These are phyloP conservation scores for Diaporthe humulicola DNA, from an alignment of 2,329 filamentous ascomycete genomes.

Conservation along the genomic window DNA sequence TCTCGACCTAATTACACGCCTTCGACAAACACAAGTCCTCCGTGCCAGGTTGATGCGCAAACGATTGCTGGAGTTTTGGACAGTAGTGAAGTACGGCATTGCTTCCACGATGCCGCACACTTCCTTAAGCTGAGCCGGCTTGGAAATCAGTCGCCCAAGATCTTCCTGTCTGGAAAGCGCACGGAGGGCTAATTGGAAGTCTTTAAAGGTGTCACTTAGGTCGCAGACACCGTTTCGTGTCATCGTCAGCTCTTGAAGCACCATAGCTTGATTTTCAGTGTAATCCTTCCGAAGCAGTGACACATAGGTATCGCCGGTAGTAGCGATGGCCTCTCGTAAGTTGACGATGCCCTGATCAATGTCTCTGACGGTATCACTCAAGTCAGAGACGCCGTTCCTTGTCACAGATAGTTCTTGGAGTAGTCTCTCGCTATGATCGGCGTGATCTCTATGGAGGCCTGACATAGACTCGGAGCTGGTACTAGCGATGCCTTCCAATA, in stretches of 20 bases:
- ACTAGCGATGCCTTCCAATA: not conserved
- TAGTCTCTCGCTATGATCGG: not conserved
- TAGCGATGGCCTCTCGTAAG: not conserved
- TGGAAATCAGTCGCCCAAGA: slow-evolving; percentile 11
- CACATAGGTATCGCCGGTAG: not conserved
- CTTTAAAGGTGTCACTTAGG: not conserved
- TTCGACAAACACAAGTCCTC: slow-evolving; percentile 13
- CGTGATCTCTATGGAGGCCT: not conserved
- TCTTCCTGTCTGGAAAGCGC: not conserved
- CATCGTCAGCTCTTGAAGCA: not conserved
- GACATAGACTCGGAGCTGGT: not conserved
- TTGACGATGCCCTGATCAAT: not conserved
- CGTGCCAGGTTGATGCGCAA: not conserved
- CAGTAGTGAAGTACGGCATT: not conserved
- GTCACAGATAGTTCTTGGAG: not conserved
- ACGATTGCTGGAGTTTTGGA: not conserved
- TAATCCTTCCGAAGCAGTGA: not conserved
- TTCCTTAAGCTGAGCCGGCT: slow-evolving; percentile 5
- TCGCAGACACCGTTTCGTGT: not conserved
- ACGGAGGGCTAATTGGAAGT: not conserved
- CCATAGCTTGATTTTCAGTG: not conserved
- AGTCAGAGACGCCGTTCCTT: not conserved
- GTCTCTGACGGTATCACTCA: not conserved
- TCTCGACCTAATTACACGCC: slow-evolving; percentile 8
- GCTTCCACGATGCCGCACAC: not conserved